Evolutionary conservation across 352 stramenopile genomes (phyloP).

Genomic region (Phytophthora melonis): DNA sequence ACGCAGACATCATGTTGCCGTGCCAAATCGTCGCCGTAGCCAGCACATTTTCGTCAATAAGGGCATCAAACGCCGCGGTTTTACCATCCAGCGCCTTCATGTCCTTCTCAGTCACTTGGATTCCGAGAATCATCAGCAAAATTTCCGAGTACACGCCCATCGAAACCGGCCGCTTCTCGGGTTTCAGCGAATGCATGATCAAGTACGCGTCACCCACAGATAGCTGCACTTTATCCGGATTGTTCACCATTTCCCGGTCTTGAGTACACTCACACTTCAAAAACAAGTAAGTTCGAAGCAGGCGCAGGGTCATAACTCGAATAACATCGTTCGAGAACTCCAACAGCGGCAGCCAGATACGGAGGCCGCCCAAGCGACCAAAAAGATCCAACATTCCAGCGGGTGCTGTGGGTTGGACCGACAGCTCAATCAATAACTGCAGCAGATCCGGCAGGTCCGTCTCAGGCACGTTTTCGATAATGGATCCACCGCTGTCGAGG

Average conservation of each 20-base stretch:
- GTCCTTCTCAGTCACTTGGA: conserved; percentile 70
- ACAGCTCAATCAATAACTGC: conserved; percentile 82
- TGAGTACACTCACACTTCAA: conserved; percentile 77
- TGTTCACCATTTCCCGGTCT: conserved; percentile 72
- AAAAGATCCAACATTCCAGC: conserved; percentile 80
- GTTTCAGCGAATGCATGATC: conserved; percentile 84
- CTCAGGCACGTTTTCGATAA: conserved; percentile 81
- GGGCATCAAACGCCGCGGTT: conserved; percentile 53
- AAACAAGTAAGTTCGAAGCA: conserved; percentile 83
- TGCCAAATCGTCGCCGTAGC: conserved; percentile 66
- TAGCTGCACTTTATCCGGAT: conserved; percentile 77
- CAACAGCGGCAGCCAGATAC: conserved; percentile 86
- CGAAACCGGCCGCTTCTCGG: conserved; percentile 65
- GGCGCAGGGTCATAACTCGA: conserved; percentile 82
- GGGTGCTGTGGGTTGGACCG: conserved; percentile 72
- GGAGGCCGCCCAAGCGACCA: conserved; percentile 75
- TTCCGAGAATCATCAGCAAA: conserved; percentile 75
- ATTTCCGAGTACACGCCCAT: conserved; percentile 88
- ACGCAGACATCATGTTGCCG: conserved; percentile 74
- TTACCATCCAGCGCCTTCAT: conserved; percentile 60
- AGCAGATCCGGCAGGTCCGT: conserved; percentile 79
- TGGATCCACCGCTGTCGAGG: conserved; percentile 63
- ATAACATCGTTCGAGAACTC: conserved; percentile 77
- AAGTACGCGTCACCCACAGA: conserved; percentile 82
- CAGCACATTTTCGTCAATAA: conserved; percentile 69